Conservation (phyloP, 2,329 filamentous ascomycete species). For the Zymoseptoria ardabiliae region DNA sequence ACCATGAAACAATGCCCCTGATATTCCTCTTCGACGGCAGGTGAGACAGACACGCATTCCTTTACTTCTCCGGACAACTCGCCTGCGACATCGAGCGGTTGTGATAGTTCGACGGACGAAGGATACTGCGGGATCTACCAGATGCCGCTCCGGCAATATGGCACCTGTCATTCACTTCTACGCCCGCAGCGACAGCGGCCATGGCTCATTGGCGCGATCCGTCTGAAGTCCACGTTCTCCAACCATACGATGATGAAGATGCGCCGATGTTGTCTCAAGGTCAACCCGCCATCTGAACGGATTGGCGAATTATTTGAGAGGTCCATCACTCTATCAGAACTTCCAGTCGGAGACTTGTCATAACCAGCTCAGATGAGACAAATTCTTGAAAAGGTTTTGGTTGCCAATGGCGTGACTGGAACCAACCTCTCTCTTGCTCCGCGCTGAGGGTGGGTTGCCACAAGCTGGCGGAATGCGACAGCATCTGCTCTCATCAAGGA, state of each 20-base stretch:
- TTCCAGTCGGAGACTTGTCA: not conserved
- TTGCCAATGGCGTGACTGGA: not conserved
- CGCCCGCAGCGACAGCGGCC: not conserved
- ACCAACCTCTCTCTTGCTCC: not conserved
- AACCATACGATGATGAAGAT: not conserved
- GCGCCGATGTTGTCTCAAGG: not conserved
- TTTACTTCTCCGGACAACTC: not conserved
- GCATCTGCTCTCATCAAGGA: not conserved
- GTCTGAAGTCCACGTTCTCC: not conserved
- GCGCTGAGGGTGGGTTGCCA: not conserved
- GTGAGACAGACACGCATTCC: not conserved
- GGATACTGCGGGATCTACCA: not conserved
- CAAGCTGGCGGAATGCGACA: not conserved
- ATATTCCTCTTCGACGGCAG: not conserved
- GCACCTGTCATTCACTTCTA: not conserved
- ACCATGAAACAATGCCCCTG: too few relatives aligned
- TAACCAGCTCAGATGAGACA: not conserved
- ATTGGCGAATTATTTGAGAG: not conserved
- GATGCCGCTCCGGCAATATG: not conserved
- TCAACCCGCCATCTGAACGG: not conserved
- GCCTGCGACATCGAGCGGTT: not conserved
- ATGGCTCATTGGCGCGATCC: not conserved
- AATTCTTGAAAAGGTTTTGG: not conserved
- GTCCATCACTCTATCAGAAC: not conserved
- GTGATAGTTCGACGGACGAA: not conserved